These are phyloP conservation scores for Colletotrichum ledebouriae DNA, from an alignment of 2,329 filamentous ascomycete genomes.

Conservation along the genomic window DNA sequence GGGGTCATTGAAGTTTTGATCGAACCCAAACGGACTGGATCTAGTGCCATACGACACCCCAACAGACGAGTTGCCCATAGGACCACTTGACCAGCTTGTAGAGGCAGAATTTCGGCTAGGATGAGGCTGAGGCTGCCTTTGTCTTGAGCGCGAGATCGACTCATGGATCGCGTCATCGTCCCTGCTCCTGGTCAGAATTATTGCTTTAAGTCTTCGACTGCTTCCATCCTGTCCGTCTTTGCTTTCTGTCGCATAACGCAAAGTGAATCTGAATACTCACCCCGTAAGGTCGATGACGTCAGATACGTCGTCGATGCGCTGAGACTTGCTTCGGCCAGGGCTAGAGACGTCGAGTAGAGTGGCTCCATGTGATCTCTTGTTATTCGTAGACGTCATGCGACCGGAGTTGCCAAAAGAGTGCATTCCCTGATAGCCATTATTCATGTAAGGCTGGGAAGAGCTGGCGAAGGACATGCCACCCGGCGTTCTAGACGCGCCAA, in stretches of 20 bases:
- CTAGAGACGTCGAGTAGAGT: slow-evolving; percentile 12
- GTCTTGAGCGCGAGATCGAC: slow-evolving; percentile 20
- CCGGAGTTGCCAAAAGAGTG: neutral
- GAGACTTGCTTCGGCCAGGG: slow-evolving; percentile 33
- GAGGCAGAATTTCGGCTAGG: neutral
- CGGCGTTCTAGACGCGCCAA: neutral
- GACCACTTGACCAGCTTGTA: slow-evolving; percentile 4
- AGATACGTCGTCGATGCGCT: slow-evolving; percentile 29
- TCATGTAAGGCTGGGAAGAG: neutral
- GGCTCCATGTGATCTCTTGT: slow-evolving; percentile 32
- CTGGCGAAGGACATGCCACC: neutral
- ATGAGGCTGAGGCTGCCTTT: neutral
- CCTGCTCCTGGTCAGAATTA: slow-evolving; percentile 46
- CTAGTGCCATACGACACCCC: neutral
- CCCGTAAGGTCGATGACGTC: slow-evolving; percentile 60
- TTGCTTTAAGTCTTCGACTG: slow-evolving; percentile 16
- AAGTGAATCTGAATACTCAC: slow-evolving; percentile 45
- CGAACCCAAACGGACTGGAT: neutral
- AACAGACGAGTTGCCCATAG: neutral
- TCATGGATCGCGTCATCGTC: slow-evolving; percentile 52
- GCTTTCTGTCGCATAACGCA: neutral
- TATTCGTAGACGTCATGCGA: slow-evolving; percentile 7
- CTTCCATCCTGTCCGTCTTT: neutral
- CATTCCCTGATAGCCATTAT: neutral
- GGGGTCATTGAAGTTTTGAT: neutral